Evolutionary conservation across 805 yeast genomes (phyloP).

Genomic region (Teunomyces barrocoloradensis): DNA sequence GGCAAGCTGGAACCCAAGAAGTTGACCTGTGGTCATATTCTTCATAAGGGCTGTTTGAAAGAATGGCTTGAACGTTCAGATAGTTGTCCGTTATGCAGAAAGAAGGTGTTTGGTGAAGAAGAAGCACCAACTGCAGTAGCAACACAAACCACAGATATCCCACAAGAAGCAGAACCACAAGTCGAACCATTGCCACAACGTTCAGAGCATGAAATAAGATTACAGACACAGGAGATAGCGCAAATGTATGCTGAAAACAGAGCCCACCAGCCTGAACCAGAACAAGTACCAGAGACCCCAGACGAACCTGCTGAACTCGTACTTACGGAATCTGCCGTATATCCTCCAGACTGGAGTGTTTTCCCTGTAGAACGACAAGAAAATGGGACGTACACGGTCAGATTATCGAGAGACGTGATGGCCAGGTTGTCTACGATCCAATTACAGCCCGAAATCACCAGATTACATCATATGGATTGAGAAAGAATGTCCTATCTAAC

Average conservation of each 20-base stretch:
- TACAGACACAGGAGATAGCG: too few relatives aligned
- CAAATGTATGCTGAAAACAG: background rate
- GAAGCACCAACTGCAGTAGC: background rate
- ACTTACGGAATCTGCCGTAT: constrained; percentile 23
- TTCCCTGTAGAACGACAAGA: constrained; percentile 20
- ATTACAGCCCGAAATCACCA: background rate
- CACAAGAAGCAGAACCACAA: background rate
- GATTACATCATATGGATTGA: background rate
- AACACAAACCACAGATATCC: background rate
- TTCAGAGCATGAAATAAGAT: background rate
- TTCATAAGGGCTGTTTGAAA: constrained; percentile 86
- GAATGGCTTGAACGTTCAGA: constrained; percentile 92
- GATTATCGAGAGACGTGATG: constrained; percentile 12
- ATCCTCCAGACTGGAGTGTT: constrained; percentile 32
- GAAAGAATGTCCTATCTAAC: background rate
- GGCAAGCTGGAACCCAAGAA: constrained; percentile 58
- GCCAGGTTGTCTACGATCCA: background rate
- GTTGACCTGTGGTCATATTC: constrained; percentile 79
- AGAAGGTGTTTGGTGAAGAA: constrained; percentile 47
- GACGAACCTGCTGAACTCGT: constrained; percentile 10
- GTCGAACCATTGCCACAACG: constrained; percentile 6
- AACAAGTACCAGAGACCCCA: background rate
- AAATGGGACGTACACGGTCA: constrained; percentile 10
- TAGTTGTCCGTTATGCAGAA: constrained; percentile 89
- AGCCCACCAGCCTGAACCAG: background rate